phyloP scores from a whole-genome alignment of 2,329 filamentous ascomycete species.

The Zymoseptoria pseudotritici region DNA sequence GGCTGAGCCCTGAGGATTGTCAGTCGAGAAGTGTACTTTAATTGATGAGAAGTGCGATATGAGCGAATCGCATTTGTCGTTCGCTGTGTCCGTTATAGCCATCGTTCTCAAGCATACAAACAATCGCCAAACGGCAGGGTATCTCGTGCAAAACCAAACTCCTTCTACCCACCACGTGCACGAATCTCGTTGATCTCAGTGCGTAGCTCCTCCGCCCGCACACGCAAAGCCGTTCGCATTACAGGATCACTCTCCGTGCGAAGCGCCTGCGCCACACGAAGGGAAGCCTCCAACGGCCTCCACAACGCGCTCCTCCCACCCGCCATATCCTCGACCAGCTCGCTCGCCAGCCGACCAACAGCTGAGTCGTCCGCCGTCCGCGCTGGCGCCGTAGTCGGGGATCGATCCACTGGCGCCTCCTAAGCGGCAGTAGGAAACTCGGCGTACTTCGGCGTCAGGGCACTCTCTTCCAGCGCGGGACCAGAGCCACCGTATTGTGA shows the following conservation, averaged over 20 bases:
- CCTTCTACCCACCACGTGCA: background rate
- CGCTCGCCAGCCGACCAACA: background rate
- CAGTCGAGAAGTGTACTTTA: no score
- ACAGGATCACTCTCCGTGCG: background rate
- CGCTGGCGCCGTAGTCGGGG: background rate
- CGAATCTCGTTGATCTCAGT: background rate
- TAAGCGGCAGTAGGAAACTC: background rate
- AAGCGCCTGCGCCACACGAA: background rate
- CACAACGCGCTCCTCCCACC: background rate
- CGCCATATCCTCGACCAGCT: background rate
- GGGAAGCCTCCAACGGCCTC: background rate
- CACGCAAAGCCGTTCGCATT: background rate
- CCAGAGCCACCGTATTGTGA: conserved; percentile 73
- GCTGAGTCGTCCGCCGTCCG: background rate
- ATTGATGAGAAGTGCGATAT: background rate
- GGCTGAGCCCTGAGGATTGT: no score
- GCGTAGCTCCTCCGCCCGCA: background rate
- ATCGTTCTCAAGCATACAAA: background rate
- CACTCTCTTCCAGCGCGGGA: conserved; percentile 39
- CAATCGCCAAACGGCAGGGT: background rate
- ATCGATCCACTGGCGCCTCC: background rate
- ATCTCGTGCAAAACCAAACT: background rate
- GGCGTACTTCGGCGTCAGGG: conserved; percentile 34
- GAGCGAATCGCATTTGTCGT: background rate
- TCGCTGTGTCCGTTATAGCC: background rate